Conservation (phyloP, 345 rosid species). For the Euphorbia peplus region DNA sequence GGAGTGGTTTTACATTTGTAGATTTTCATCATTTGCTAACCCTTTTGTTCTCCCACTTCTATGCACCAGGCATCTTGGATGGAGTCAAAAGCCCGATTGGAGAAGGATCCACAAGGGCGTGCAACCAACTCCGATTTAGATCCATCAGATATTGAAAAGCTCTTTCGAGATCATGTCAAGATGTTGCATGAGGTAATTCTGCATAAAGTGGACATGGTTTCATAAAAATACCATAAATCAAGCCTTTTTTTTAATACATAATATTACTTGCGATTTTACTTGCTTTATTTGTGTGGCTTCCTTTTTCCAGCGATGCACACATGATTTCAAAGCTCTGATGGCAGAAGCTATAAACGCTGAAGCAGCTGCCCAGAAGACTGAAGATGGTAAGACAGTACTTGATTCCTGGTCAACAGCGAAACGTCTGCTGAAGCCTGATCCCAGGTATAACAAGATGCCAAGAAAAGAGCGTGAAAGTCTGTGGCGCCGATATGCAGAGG, state of each 20-base stretch:
- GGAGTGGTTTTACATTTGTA: neutral
- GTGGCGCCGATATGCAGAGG: constrained; percentile 78
- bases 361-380: constrained; percentile 62
- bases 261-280: neutral
- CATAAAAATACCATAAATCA: neutral
- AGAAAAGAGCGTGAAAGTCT: constrained; percentile 70
- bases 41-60: constrained; percentile 10
- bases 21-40: neutral
- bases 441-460: constrained; percentile 80
- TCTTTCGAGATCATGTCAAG: constrained; percentile 87
- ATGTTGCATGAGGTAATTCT: constrained; percentile 69
- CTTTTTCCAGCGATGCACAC: constrained; percentile 52
- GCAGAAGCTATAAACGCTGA: constrained; percentile 67
- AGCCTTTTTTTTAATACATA: no score
- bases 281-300: neutral
- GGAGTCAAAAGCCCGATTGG: constrained; percentile 78
- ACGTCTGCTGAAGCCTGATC: constrained; percentile 65
- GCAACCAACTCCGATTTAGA: constrained; percentile 74
- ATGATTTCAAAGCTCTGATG: constrained; percentile 66
- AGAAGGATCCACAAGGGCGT: constrained; percentile 96
- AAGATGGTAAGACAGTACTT: constrained; percentile 68
- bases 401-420: constrained; percentile 95
- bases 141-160: constrained; percentile 76
- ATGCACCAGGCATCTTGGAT: constrained; percentile 83
- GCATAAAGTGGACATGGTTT: neutral